Conservation (phyloP, 2,329 filamentous ascomycete species). For the Sarocladium kiliense region DNA sequence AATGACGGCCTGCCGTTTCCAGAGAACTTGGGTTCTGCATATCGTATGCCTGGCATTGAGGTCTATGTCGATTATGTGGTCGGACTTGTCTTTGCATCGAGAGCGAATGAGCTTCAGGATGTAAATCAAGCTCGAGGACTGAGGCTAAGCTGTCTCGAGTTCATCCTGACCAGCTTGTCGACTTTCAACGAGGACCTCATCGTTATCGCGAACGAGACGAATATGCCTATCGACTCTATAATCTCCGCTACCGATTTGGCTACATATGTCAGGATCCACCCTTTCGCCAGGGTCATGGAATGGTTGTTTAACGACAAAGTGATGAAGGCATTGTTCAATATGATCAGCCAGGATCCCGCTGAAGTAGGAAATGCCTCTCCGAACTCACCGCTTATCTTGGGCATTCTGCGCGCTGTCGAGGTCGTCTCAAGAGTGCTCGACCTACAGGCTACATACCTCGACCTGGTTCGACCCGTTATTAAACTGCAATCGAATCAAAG, state of each 20-base stretch:
- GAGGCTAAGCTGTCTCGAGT: slow-evolving; percentile 75
- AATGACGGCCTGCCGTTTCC: slow-evolving; percentile 81
- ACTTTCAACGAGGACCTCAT: slow-evolving; percentile 95
- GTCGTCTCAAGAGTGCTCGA: slow-evolving; percentile 79
- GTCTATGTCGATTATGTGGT: slow-evolving; percentile 89
- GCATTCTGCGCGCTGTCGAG: slow-evolving; percentile 74
- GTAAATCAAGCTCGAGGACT: slow-evolving; percentile 66
- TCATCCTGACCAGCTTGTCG: slow-evolving; percentile 70
- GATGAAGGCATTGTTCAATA: slow-evolving; percentile 69
- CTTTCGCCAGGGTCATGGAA: slow-evolving; percentile 92
- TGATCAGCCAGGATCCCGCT: slow-evolving; percentile 69
- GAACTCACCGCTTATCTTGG: slow-evolving; percentile 76
- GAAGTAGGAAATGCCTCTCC: slow-evolving; percentile 68
- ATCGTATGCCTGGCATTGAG: slow-evolving; percentile 77
- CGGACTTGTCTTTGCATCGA: slow-evolving; percentile 68
- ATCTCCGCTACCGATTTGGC: slow-evolving; percentile 71
- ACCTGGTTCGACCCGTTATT: slow-evolving; percentile 77
- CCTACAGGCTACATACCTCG: slow-evolving; percentile 84
- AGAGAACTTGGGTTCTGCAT: slow-evolving; percentile 72
- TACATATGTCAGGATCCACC: slow-evolving; percentile 80
- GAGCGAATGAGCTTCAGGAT: slow-evolving; percentile 60
- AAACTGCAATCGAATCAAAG: slow-evolving; percentile 59
- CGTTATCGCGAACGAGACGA: slow-evolving; percentile 74
- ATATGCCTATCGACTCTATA: slow-evolving; percentile 66
- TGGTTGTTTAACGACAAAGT: slow-evolving; percentile 96